Evolutionary conservation across 177 flowering plant genomes (phyloP).

Genomic region (Telopea speciosissima): DNA sequence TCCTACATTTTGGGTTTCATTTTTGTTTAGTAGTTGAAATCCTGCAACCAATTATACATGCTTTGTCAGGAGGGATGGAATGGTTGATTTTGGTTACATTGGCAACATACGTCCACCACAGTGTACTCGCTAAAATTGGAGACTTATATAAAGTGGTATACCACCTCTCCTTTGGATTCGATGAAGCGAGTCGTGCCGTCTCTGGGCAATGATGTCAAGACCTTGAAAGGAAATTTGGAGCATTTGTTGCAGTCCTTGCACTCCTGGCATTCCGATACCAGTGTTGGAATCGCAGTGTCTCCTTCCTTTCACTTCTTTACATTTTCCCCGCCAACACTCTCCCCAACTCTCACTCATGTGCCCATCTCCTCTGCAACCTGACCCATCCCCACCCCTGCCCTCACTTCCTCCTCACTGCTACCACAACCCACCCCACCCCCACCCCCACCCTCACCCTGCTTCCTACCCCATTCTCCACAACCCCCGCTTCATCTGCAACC

Average conservation of each 20-base stretch:
- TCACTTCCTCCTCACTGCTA: too few species aligned
- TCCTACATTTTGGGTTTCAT: too few species aligned
- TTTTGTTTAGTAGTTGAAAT: conserved; percentile 53
- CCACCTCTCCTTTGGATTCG: conserved; percentile 41
- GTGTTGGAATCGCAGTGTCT: conserved; percentile 52
- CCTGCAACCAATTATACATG: conserved; percentile 73
- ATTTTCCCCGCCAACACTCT: conserved; percentile 62
- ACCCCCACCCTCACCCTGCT: too few species aligned
- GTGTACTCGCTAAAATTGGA: conserved; percentile 73
- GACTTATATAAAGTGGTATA: conserved; percentile 48
- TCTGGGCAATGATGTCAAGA: conserved; percentile 55
- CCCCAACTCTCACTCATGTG: conserved; percentile 47
- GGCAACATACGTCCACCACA: conserved; percentile 51
- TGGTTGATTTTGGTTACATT: conserved; percentile 47
- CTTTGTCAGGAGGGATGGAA: conserved; percentile 44
- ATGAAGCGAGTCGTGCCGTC: conserved; percentile 53
- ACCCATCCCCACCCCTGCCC: too few species aligned
- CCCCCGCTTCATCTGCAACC: too few species aligned
- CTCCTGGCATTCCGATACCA: conserved; percentile 50
- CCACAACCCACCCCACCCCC: too few species aligned
- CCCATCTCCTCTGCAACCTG: too few species aligned
- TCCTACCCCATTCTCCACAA: too few species aligned
- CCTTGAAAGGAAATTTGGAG: conserved; percentile 39
- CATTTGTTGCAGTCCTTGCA: conserved; percentile 66
- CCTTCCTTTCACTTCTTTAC: conserved; percentile 47